phyloP scores from a whole-genome alignment of 345 rosid species.

The Camelina neglecta region DNA sequence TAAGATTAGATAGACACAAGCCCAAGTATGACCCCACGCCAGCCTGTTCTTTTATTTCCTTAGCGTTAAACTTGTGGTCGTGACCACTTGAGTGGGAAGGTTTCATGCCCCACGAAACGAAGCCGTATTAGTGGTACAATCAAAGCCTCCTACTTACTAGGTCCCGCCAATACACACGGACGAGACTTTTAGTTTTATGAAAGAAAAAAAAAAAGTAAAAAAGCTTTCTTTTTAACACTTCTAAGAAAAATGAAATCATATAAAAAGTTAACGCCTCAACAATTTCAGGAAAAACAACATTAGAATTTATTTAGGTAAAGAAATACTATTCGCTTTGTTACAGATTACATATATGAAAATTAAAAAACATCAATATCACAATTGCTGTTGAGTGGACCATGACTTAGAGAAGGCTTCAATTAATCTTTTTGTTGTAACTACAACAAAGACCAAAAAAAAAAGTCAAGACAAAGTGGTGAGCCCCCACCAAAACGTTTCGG shows the following conservation, averaged over 20 bases:
- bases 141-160: constrained; percentile 3
- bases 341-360: not conserved
- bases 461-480: constrained; percentile 33
- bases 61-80: constrained; percentile 39
- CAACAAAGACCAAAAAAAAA: constrained; percentile 20
- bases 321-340: too few relatives aligned
- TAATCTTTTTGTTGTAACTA: constrained; percentile 1
- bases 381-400: constrained; percentile 42
- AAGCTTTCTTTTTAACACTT: constrained; percentile 8
- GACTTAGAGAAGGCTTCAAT: constrained; percentile 17
- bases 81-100: constrained; percentile 32
- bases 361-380: constrained; percentile 17
- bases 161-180: constrained; percentile 41
- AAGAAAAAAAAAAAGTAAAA: constrained; percentile 12
- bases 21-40: constrained; percentile 30
- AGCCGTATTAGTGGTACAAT: constrained; percentile 41
- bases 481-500: constrained; percentile 35
- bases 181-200: constrained; percentile 11
- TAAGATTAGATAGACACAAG: constrained; percentile 1
- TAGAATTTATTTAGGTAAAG: not conserved
- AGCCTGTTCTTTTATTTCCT: constrained; percentile 28
- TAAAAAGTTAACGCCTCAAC: not conserved
- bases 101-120: constrained; percentile 29
- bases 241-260: constrained; percentile 1
- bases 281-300: not conserved